These are phyloP conservation scores for Microbotryum lychnidis-dioicae DNA, from an alignment of 1,284 basidiomycete species.

Conservation along the genomic window DNA sequence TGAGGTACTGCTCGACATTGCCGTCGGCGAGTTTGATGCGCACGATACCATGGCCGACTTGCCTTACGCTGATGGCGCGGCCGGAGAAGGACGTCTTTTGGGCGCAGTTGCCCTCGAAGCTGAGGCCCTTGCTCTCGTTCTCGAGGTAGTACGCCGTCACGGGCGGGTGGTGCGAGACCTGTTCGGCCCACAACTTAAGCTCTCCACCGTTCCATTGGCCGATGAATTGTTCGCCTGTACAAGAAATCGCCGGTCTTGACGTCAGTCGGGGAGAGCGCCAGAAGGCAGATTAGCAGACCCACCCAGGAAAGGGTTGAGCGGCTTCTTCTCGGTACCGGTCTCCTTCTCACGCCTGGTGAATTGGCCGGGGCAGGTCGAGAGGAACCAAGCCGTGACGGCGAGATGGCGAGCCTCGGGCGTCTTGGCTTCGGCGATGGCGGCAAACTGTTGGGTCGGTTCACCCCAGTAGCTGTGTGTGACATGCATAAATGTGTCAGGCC, in stretches of 20 bases:
- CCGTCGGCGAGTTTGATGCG: slow-evolving; percentile 58
- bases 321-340: slow-evolving; percentile 73
- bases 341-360: slow-evolving; percentile 35
- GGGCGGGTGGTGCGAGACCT: slow-evolving; percentile 84
- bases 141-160: slow-evolving; percentile 54
- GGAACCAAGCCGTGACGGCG: slow-evolving; percentile 81
- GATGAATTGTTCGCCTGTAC: slow-evolving; percentile 62
- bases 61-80: slow-evolving; percentile 77
- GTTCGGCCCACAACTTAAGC: slow-evolving; percentile 87
- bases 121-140: slow-evolving; percentile 71
- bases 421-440: slow-evolving; percentile 67
- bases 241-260: background rate
- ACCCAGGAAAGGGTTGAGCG: slow-evolving; percentile 24
- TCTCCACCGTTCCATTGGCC: slow-evolving; percentile 81
- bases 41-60: slow-evolving; percentile 87
- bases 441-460: slow-evolving; percentile 33
- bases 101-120: slow-evolving; percentile 80
- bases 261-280: slow-evolving; percentile 13
- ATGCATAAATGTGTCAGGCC: background rate
- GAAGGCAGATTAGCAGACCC: background rate
- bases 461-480: slow-evolving; percentile 59
- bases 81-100: slow-evolving; percentile 76
- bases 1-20: slow-evolving; percentile 65
- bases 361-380: slow-evolving; percentile 46
- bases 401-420: slow-evolving; percentile 63